phyloP scores from a whole-genome alignment of 1,284 basidiomycete genomes.

The Irpex sp. region DNA sequence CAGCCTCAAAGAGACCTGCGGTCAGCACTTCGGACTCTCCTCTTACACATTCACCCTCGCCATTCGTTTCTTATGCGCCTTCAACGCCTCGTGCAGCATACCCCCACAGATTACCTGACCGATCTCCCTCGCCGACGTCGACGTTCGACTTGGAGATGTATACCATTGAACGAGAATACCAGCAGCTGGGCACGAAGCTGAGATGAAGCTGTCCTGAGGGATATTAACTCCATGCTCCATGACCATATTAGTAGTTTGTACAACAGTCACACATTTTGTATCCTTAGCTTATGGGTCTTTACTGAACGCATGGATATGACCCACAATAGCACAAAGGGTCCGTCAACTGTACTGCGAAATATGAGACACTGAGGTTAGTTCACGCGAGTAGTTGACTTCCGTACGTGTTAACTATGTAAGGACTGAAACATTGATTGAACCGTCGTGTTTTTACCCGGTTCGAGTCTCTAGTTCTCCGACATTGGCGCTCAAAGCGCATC shows the following conservation, averaged over 20 bases:
- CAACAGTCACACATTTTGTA: slow-evolving; percentile 8
- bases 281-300: slow-evolving; percentile 16
- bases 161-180: slow-evolving; percentile 25
- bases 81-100: neutral
- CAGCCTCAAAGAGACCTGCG: slow-evolving; percentile 14
- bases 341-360: neutral
- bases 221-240: neutral
- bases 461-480: no score
- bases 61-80: slow-evolving; percentile 9
- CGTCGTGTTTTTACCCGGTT: no score
- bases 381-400: no score
- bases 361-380: no score
- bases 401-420: no score
- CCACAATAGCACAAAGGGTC: neutral
- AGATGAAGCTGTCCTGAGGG: slow-evolving; percentile 9
- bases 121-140: slow-evolving; percentile 5
- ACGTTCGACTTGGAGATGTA: slow-evolving; percentile 26
- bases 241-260: neutral
- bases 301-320: neutral
- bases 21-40: neutral
- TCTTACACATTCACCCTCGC: slow-evolving; percentile 1
- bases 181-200: slow-evolving; percentile 27
- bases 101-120: neutral
- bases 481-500: no score
- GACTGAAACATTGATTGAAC: no score